Evolutionary conservation across 2,329 filamentous ascomycete species (phyloP).

Genomic region (Nigrospora oryzae): DNA sequence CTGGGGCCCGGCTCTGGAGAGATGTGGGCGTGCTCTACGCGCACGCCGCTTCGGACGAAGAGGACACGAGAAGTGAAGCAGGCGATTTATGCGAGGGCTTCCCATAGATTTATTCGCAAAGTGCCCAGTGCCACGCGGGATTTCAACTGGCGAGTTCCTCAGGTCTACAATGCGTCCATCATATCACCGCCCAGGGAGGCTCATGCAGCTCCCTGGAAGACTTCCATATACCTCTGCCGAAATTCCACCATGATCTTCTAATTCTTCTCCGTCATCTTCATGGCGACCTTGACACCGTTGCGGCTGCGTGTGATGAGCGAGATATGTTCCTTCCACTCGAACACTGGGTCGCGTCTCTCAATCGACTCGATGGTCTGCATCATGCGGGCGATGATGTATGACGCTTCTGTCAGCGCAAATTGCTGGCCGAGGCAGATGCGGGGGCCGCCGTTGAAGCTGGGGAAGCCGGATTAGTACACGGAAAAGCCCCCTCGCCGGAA

Average conservation of each 20-base stretch:
- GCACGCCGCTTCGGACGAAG: no score
- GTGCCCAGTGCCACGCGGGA: no score
- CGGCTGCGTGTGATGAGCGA: neutral
- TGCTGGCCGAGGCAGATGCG: slow-evolving; percentile 21
- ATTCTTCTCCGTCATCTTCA: neutral
- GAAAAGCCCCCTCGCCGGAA: neutral
- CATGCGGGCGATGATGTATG: slow-evolving; percentile 7
- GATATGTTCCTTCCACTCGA: neutral
- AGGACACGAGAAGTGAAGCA: no score
- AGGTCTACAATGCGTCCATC: no score
- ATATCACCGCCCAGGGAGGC: no score
- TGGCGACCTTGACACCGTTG: neutral
- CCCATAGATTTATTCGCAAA: no score
- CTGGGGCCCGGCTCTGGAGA: no score
- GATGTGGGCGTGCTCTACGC: no score
- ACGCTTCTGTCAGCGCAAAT: slow-evolving; percentile 7
- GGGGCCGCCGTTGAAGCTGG: slow-evolving; percentile 25
- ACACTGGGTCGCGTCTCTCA: slow-evolving; percentile 1
- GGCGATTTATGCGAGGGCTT: no score
- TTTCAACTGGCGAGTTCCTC: no score
- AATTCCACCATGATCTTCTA: neutral
- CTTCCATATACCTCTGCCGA: no score
- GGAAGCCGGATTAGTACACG: neutral
- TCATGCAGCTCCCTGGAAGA: no score
- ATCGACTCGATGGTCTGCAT: slow-evolving; percentile 8